Evolutionary conservation across 441 rosid genomes (phyloP).

Genomic region (Pelargonium australe): DNA sequence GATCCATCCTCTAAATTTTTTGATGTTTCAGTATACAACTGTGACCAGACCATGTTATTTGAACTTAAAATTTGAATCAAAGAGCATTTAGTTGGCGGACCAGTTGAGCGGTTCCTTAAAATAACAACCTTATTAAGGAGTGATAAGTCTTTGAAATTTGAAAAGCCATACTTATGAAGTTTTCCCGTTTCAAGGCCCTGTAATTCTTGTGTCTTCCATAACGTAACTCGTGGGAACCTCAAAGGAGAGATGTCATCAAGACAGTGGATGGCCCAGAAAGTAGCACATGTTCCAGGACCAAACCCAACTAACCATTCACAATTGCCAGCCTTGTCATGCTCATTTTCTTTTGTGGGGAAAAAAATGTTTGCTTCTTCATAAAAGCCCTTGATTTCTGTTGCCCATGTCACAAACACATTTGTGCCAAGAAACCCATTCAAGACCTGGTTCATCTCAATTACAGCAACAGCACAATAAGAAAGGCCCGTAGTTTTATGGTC

Average conservation of each 20-base stretch:
- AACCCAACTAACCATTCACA: slow-evolving; percentile 93
- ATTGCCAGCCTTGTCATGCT: slow-evolving; percentile 40
- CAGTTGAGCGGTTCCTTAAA: slow-evolving; percentile 44
- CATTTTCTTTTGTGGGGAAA: slow-evolving; percentile 32
- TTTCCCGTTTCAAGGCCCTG: slow-evolving; percentile 32
- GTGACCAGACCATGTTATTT: slow-evolving; percentile 52
- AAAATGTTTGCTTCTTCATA: slow-evolving; percentile 37
- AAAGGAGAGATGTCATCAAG: slow-evolving; percentile 77
- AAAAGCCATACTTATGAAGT: slow-evolving; percentile 30
- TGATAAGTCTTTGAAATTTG: slow-evolving; percentile 31
- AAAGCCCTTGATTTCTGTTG: slow-evolving; percentile 47
- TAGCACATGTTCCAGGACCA: slow-evolving; percentile 61
- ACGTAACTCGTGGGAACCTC: slow-evolving; percentile 72
- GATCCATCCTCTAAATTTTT: slow-evolving; percentile 34
- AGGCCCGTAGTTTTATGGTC: slow-evolving; percentile 33
- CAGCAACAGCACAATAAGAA: slow-evolving; percentile 63
- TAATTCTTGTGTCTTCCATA: slow-evolving; percentile 61
- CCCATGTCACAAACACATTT: slow-evolving; percentile 65
- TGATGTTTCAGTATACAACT: slow-evolving; percentile 34
- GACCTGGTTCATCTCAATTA: slow-evolving; percentile 66
- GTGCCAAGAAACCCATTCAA: slow-evolving; percentile 52
- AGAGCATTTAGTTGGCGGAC: slow-evolving; percentile 60
- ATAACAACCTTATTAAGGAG: slow-evolving; percentile 53
- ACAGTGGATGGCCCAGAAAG: slow-evolving; percentile 89
- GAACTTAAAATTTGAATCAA: slow-evolving; percentile 48